Conservation (phyloP, 2,329 filamentous ascomycete genomes). For the Phyllosticta citrichinensis region DNA sequence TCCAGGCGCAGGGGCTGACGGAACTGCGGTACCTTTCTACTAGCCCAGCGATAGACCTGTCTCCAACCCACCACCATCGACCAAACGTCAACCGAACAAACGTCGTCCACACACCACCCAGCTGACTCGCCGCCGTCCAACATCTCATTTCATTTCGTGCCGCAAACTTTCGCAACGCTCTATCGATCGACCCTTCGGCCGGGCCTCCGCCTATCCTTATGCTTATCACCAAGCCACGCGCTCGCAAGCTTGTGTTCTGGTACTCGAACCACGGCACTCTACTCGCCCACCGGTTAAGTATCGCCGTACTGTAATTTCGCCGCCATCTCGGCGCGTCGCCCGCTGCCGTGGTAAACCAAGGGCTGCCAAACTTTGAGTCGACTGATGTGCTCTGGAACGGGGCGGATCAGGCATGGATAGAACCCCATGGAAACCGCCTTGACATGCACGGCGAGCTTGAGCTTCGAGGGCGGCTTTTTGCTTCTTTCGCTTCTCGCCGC, state of each 20-base stretch:
- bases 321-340: no score
- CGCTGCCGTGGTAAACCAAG: no score
- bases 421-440: no score
- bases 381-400: no score
- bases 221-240: neutral
- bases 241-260: neutral
- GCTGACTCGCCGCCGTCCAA: neutral
- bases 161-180: neutral
- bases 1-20: neutral
- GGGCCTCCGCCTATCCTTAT: neutral
- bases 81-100: neutral
- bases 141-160: neutral
- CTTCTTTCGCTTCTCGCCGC: no score
- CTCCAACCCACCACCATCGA: neutral
- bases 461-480: no score
- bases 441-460: no score
- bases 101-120: neutral
- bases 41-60: neutral
- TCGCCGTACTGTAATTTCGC: no score
- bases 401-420: no score
- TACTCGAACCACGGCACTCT: neutral
- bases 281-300: no score
- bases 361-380: no score
- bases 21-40: neutral
- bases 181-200: neutral